phyloP scores from a whole-genome alignment of 2,329 filamentous ascomycete species.

The Fusarium pilosicola region DNA sequence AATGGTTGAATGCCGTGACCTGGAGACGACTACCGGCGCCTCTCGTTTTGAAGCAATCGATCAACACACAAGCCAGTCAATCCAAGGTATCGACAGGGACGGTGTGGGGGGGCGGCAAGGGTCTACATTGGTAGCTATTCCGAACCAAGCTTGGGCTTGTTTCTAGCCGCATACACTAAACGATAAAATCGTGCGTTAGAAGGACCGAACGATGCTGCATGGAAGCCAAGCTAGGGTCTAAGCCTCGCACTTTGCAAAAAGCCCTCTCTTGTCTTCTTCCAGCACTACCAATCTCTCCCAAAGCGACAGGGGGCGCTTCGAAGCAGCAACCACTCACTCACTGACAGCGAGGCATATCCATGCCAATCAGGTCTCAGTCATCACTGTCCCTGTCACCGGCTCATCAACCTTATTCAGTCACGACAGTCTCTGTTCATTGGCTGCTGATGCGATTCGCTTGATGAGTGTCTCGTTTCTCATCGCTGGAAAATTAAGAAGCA shows the following conservation, averaged over 20 bases:
- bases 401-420: conserved; percentile 33
- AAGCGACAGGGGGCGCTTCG: conserved; percentile 19
- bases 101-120: conserved; percentile 38
- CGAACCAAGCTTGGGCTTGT: conserved; percentile 31
- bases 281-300: conserved; percentile 25
- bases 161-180: conserved; percentile 37
- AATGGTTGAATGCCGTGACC: conserved; percentile 27
- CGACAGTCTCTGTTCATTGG: conserved; percentile 16
- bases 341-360: conserved; percentile 32
- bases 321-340: conserved; percentile 17
- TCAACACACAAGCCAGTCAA: conserved; percentile 18
- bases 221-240: conserved; percentile 42
- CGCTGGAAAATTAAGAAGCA: conserved; percentile 33
- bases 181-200: conserved; percentile 45
- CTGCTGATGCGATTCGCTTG: background rate
- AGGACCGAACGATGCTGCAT: conserved; percentile 46
- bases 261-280: conserved; percentile 22
- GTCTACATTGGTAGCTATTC: conserved; percentile 30
- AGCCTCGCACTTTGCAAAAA: conserved; percentile 45
- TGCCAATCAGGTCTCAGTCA: conserved; percentile 28
- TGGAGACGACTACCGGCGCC: conserved; percentile 32
- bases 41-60: conserved; percentile 15
- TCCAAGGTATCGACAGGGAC: conserved; percentile 33
- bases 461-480: conserved; percentile 16
- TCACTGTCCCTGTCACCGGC: conserved; percentile 23